Evolutionary conservation across 148 eudicot genomes (phyloP).

Genomic region (Pharnaceum exiguum): DNA sequence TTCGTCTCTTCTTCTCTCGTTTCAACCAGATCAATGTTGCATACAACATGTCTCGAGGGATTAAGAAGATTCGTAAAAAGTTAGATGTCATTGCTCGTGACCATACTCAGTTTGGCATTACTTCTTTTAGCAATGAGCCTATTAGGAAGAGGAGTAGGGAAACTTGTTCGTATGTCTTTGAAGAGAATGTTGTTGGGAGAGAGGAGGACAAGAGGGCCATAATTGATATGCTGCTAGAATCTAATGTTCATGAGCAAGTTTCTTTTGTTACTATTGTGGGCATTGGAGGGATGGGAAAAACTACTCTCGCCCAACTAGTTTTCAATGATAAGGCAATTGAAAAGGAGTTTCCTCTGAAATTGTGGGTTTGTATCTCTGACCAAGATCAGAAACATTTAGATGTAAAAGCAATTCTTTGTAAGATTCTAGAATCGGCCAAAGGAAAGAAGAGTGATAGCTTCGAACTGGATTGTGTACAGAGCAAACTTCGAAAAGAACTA

Average conservation of each 20-base stretch:
- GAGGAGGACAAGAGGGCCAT: slow-evolving; percentile 11
- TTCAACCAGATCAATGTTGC: slow-evolving; percentile 5
- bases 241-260: not conserved
- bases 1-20: slow-evolving; percentile 15
- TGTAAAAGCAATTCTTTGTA: not conserved
- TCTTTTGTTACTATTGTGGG: slow-evolving; percentile 15
- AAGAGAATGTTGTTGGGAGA: slow-evolving; percentile 13
- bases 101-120: slow-evolving; percentile 1
- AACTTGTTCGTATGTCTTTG: slow-evolving; percentile 8
- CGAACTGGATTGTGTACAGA: slow-evolving; percentile 8
- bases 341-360: not conserved
- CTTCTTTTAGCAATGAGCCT: slow-evolving; percentile 1
- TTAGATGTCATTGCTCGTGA: slow-evolving; percentile 8
- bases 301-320: slow-evolving; percentile 21
- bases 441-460: not conserved
- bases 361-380: slow-evolving; percentile 23
- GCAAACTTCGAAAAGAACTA: slow-evolving; percentile 2
- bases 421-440: not conserved
- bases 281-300: slow-evolving; percentile 20
- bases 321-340: slow-evolving; percentile 9
- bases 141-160: slow-evolving; percentile 7
- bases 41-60: not conserved
- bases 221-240: slow-evolving; percentile 1
- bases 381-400: too few relatives aligned
- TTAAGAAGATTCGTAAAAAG: slow-evolving; percentile 9